Percentiles rank a stretch among this genome's conserved stretches.
Evolutionary conservation across 2,329 filamentous ascomycete species (phyloP).

Genomic region (Cadophora gregata): DNA sequence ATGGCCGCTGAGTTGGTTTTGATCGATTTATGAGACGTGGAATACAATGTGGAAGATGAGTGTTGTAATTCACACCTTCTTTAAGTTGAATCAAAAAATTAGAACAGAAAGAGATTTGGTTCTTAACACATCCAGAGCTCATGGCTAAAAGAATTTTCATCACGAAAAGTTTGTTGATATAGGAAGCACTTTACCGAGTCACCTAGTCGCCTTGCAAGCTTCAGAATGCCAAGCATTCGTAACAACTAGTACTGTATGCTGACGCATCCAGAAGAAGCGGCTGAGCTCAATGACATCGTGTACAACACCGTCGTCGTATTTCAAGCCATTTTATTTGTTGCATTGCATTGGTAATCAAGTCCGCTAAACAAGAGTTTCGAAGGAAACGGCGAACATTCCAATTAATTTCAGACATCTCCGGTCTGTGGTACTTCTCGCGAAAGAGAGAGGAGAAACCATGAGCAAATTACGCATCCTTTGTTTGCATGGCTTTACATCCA

Average conservation of each 20-base stretch:
- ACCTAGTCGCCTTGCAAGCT: not conserved
- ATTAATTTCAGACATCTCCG: not conserved
- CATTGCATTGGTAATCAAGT: not conserved
- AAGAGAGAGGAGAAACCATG: constrained; percentile 3
- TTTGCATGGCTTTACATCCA: constrained; percentile 33
- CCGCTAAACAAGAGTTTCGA: not conserved
- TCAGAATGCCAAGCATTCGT: not conserved
- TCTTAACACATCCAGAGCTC: not conserved
- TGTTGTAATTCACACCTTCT: no score
- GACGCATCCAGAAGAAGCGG: not conserved
- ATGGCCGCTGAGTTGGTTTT: not conserved
- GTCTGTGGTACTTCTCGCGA: not conserved
- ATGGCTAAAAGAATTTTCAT: not conserved
- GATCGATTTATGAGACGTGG: not conserved
- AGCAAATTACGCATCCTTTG: constrained; percentile 31
- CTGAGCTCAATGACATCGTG: not conserved
- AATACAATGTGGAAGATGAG: not conserved
- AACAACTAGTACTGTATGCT: not conserved
- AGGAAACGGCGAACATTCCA: not conserved
- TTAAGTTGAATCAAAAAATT: no score
- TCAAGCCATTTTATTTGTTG: not conserved
- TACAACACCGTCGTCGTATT: not conserved
- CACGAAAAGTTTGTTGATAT: not conserved
- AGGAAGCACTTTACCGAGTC: not conserved
- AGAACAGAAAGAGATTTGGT: not conserved